Evolutionary conservation across 768 basidiomycete genomes (phyloP).

Genomic region (Leccinum boreale): DNA sequence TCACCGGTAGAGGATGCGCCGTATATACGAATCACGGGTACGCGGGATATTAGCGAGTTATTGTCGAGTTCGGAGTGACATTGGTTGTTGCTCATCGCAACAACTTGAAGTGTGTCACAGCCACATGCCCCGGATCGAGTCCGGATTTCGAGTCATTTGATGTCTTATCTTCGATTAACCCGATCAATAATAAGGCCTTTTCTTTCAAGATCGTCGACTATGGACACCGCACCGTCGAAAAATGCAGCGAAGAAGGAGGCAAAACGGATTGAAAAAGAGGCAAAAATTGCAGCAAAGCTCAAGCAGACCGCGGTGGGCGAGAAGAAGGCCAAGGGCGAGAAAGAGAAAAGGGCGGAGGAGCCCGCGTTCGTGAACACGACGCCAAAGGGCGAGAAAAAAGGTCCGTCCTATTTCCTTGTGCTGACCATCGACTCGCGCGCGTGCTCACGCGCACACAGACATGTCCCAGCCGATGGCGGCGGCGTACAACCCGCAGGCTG

Average conservation of each 20-base stretch:
- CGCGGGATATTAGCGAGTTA: constrained; percentile 46
- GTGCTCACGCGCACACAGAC: constrained; percentile 44
- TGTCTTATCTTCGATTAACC: no score
- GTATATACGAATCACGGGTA: constrained; percentile 84
- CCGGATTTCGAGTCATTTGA: no score
- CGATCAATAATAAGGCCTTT: no score
- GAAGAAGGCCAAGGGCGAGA: constrained; percentile 75
- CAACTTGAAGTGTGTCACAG: no score
- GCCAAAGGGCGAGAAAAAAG: constrained; percentile 91
- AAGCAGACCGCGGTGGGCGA: constrained; percentile 42
- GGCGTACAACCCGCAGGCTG: constrained; percentile 94
- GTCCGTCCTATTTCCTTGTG: constrained; percentile 35
- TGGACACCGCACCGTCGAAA: neutral
- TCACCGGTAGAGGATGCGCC: constrained; percentile 75
- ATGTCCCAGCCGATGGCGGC: constrained; percentile 81
- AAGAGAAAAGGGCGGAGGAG: constrained; percentile 69
- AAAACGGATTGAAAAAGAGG: constrained; percentile 75
- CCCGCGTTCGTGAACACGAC: constrained; percentile 85
- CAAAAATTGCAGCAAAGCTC: constrained; percentile 69
- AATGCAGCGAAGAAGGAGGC: constrained; percentile 78
- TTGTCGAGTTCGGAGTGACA: constrained; percentile 53
- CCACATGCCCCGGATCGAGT: no score
- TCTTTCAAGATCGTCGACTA: neutral
- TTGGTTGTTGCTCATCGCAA: no score
- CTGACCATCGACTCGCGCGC: neutral